Percentiles rank a stretch among this genome's conserved stretches.
These are phyloP conservation scores for Setomelanomma holmii DNA, from an alignment of 2,329 filamentous ascomycete species.

Conservation along the genomic window DNA sequence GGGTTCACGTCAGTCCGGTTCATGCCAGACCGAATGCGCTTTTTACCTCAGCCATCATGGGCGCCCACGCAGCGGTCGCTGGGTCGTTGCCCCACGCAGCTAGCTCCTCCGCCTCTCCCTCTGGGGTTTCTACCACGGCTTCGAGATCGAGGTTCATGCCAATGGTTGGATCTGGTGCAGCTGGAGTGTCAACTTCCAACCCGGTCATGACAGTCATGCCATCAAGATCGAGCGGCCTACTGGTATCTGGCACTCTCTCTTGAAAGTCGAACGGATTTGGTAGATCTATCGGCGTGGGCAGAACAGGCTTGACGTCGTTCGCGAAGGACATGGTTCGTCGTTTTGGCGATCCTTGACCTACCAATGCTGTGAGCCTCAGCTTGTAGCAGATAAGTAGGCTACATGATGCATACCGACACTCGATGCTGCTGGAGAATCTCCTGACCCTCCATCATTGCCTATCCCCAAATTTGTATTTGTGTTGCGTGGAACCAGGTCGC, in stretches of 20 bases:
- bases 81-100: constrained; percentile 21
- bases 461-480: constrained; percentile 3
- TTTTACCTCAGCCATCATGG: constrained; percentile 36
- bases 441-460: constrained; percentile 8
- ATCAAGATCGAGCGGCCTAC: constrained; percentile 35
- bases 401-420: constrained; percentile 35
- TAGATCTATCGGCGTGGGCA: constrained; percentile 14
- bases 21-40: background rate
- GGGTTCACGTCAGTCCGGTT: constrained; percentile 1
- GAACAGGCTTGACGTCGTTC: constrained; percentile 19
- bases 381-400: constrained; percentile 3
- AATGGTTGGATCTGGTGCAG: constrained; percentile 7
- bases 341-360: constrained; percentile 35
- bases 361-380: constrained; percentile 30
- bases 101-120: constrained; percentile 13
- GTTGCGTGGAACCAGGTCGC: constrained; percentile 23
- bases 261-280: constrained; percentile 22
- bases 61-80: constrained; percentile 34
- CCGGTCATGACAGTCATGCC: constrained; percentile 38
- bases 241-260: constrained; percentile 9
- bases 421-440: constrained; percentile 24
- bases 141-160: constrained; percentile 23
- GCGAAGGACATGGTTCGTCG: constrained; percentile 22
- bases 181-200: constrained; percentile 7
- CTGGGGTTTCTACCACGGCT: constrained; percentile 17